Evolutionary conservation across 2,329 filamentous ascomycete genomes (phyloP), one percentile per base, ranked within the genome.

Genomic region (Rutstroemia sp.): DNA sequence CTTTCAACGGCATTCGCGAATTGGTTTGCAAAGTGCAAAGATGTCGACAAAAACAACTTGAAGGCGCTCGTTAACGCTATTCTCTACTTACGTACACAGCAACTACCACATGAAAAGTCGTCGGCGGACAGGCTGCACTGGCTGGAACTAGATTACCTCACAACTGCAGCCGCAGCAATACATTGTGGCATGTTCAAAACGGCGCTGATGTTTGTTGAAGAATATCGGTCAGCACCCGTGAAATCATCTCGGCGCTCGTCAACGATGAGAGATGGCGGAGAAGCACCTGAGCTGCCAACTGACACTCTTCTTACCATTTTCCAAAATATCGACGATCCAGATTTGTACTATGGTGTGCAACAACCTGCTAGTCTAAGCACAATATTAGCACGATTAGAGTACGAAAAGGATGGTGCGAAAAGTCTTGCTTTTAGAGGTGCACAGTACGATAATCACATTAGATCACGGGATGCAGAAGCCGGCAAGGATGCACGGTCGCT

Each of bases 271-370:
- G 73, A 79, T 69, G 71, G 62, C 14, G 27, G 56, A 16, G 60
- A 64, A 8, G 49, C 57, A 19, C 68, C 76, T 48, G 60, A 65
- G 10, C 74, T 84, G 25, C 80, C 88, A 6, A 78, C 81, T 3
- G 82, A 88, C 30, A 77, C 95, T 1, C 75, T 97, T 12, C 78
- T 96, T 46, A 77, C 81, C 0, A 92, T 99, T 2, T 99, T 94
- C 69, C 87, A 90, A 67, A 92, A 90, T 59, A 88, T 99, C 48
- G 92, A 96, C 67, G 95, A 99, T 66, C 92, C 92, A 1, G 94
- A 99, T 70, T 87, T 91, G 0, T 99, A 95, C 70, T 99, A 99
- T 68, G 95, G 94, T 4, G 79, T 96, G 7, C 82, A 89, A 44
- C 88, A 95, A 70, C 82, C 82, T 42, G 81, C 90, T 6, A 91